phyloP scores from a whole-genome alignment of 179 eudicot genomes.

The Nepenthes alata region DNA sequence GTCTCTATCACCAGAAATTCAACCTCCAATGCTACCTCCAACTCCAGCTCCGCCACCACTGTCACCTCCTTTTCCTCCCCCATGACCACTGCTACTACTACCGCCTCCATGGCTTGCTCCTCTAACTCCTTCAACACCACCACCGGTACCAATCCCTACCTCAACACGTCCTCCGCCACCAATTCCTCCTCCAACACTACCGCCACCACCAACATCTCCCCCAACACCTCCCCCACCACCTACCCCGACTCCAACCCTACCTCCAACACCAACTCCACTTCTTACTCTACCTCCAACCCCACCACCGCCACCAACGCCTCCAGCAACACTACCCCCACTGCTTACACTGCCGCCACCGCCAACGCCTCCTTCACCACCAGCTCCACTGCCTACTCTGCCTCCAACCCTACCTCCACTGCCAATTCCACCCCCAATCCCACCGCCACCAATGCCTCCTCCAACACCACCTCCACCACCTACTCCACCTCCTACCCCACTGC shows the following conservation, averaged over 20 bases:
- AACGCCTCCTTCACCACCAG: slow-evolving; percentile 6
- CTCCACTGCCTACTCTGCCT: slow-evolving; percentile 2
- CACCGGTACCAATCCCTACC: too few species aligned
- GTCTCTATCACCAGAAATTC: too few species aligned
- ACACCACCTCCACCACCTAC: slow-evolving; percentile 6
- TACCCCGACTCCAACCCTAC: not conserved
- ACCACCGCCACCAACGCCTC: too few species aligned
- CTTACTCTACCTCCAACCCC: not conserved
- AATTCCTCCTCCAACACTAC: too few species aligned
- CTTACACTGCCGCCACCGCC: slow-evolving; percentile 4
- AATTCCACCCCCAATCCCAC: slow-evolving; percentile 4
- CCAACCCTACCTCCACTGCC: not conserved
- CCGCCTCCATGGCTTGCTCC: too few species aligned
- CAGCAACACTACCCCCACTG: too few species aligned
- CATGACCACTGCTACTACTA: too few species aligned
- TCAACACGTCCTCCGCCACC: too few species aligned
- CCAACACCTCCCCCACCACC: not conserved
- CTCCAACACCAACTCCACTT: slow-evolving; percentile 1
- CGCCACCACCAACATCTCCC: not conserved
- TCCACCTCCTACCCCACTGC: slow-evolving; percentile 4
- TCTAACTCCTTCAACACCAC: too few species aligned
- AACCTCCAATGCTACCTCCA: too few species aligned
- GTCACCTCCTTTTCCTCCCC: too few species aligned
- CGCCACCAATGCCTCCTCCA: slow-evolving; percentile 4
- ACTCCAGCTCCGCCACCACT: too few species aligned